phyloP scores from a whole-genome alignment of 768 basidiomycete species.

The Pleurotus ostreatus region DNA sequence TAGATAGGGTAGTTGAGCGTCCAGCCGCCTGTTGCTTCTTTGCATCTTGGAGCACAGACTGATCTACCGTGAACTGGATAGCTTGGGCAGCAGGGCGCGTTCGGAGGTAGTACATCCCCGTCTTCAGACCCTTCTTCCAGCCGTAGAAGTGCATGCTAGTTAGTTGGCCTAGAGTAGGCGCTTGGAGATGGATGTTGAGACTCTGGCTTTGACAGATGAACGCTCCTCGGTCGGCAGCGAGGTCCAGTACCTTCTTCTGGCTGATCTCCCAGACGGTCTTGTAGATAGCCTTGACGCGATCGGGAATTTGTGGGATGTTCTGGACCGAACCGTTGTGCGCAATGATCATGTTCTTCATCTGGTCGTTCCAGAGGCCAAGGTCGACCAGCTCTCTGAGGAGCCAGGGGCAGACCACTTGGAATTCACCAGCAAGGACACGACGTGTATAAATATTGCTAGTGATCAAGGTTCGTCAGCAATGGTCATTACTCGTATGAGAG shows the following conservation, averaged over 20 bases:
- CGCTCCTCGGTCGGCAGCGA: conserved; percentile 97
- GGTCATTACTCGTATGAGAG: background rate
- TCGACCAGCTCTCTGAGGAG: conserved; percentile 97
- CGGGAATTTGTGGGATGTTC: conserved; percentile 84
- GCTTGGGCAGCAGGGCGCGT: conserved; percentile 94
- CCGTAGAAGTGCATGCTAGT: conserved; percentile 98
- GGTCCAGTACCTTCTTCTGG: conserved; percentile 97
- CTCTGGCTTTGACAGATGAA: conserved; percentile 97
- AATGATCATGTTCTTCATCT: conserved; percentile 99
- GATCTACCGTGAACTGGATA: conserved; percentile 96
- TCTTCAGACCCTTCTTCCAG: conserved; percentile 99
- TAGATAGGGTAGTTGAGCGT: conserved; percentile 16
- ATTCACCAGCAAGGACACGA: conserved; percentile 98
- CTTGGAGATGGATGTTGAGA: conserved; percentile 88
- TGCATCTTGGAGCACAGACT: conserved; percentile 65
- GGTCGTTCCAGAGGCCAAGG: conserved; percentile 92
- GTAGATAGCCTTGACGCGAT: conserved; percentile 94
- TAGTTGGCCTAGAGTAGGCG: conserved; percentile 87
- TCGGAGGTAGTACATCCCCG: conserved; percentile 97
- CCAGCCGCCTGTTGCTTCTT: conserved; percentile 40
- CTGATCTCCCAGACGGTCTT: conserved; percentile 99
- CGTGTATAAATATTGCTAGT: conserved; percentile 97
- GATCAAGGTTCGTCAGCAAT: background rate
- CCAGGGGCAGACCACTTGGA: conserved; percentile 99
- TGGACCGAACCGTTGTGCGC: conserved; percentile 90